Conservation (phyloP, 2,329 filamentous ascomycete genomes). For the Sclerotinia spermophila region DNA sequence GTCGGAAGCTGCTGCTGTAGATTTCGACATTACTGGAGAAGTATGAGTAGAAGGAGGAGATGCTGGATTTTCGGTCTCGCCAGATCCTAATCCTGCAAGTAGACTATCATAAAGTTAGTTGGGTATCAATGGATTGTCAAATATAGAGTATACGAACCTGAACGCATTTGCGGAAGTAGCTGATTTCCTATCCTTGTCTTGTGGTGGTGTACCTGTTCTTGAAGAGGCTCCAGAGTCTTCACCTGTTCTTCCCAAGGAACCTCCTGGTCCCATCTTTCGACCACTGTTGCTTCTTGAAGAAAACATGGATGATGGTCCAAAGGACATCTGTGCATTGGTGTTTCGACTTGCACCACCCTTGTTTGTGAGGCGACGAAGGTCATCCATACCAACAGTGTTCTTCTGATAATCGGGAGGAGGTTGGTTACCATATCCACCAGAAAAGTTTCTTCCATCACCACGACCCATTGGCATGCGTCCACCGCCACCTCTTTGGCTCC, state of each 20-base stretch:
- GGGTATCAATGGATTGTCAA: background rate
- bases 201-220: conserved; percentile 82
- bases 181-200: conserved; percentile 59
- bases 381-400: conserved; percentile 87
- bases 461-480: conserved; percentile 72
- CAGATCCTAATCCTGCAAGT: conserved; percentile 47
- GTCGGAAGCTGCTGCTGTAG: conserved; percentile 51
- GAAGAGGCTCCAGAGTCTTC: conserved; percentile 88
- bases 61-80: conserved; percentile 57
- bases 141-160: conserved; percentile 60
- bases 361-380: conserved; percentile 74
- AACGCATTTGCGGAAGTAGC: conserved; percentile 83
- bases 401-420: conserved; percentile 65
- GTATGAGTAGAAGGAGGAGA: conserved; percentile 68
- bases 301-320: conserved; percentile 86
- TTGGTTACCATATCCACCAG: conserved; percentile 65
- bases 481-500: conserved; percentile 58
- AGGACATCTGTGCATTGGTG: conserved; percentile 56
- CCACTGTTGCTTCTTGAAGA: conserved; percentile 88
- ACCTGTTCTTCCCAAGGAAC: conserved; percentile 66
- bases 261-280: conserved; percentile 72
- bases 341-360: conserved; percentile 57
- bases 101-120: conserved; percentile 43
- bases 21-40: conserved; percentile 64
- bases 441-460: conserved; percentile 83